A percentile compares a stretch with the other conserved stretches of the same genome.
phyloP scores from a whole-genome alignment of 2,329 filamentous ascomycete genomes.

The Diaporthe sp. region DNA sequence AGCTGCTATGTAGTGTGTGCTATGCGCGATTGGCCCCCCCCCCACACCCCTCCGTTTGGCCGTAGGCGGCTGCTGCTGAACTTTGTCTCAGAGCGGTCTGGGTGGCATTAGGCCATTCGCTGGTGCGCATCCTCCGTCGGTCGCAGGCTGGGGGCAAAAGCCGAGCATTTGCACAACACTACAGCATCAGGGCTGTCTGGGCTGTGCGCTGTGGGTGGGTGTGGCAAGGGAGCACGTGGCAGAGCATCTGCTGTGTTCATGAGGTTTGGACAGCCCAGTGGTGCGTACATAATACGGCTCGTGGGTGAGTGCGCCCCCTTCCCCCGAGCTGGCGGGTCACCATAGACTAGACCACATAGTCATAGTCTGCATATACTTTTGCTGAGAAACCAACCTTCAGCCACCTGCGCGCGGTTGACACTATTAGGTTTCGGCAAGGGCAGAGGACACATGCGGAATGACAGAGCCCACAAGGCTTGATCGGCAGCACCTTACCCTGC shows the following conservation, averaged over 20 bases:
- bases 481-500: conserved; percentile 28
- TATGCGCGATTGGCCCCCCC: conserved; percentile 17
- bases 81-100: conserved; percentile 27
- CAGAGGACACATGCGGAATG: conserved; percentile 14
- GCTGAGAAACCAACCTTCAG: neutral
- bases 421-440: conserved; percentile 15
- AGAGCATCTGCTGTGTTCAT: conserved; percentile 5
- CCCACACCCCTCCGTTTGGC: neutral
- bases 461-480: conserved; percentile 32
- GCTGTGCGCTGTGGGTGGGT: conserved; percentile 4
- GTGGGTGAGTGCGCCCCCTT: neutral
- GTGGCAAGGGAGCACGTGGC: conserved; percentile 25
- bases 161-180: neutral
- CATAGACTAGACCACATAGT: neutral
- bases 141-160: neutral
- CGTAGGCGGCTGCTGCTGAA: conserved; percentile 9
- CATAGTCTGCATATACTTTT: neutral
- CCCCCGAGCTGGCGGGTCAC: neutral
- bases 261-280: neutral
- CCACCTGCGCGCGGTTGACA: neutral
- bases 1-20: neutral
- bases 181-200: neutral
- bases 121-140: neutral
- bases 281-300: neutral
- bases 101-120: conserved; percentile 20